Conservation (phyloP, 2,329 filamentous ascomycete species). For the Aureobasidium sp. region DNA sequence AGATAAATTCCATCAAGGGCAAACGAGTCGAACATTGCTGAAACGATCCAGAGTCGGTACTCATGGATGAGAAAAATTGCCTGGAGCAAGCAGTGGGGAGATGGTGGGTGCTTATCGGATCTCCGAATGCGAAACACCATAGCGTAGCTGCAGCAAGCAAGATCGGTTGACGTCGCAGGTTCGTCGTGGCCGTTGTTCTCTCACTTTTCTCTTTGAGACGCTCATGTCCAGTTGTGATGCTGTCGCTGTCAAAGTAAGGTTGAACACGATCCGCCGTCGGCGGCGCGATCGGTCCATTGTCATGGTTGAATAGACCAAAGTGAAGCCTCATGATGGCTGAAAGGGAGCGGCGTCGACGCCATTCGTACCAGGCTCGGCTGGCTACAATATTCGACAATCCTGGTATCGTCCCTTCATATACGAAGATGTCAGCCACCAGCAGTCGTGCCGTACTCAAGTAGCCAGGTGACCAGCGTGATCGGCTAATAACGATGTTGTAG, state of each 20-base stretch:
- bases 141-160: conserved; percentile 1
- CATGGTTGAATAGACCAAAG: neutral
- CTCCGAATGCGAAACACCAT: neutral
- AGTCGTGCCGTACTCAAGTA: conserved; percentile 1
- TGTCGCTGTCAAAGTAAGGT: neutral
- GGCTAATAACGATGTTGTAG: conserved; percentile 4
- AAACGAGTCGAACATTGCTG: neutral
- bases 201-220: neutral
- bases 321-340: neutral
- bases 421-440: conserved; percentile 1
- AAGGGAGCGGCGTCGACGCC: neutral
- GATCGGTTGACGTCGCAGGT: neutral
- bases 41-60: neutral
- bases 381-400: neutral
- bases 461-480: conserved; percentile 4
- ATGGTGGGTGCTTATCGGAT: neutral
- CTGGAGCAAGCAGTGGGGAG: neutral
- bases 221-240: neutral
- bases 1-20: neutral
- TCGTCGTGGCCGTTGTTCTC: neutral
- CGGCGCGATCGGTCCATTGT: neutral
- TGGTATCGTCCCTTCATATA: conserved; percentile 3
- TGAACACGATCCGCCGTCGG: neutral
- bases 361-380: neutral
- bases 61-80: neutral